Conservation (phyloP, 148 eudicot genomes). For the Pharnaceum exiguum region DNA sequence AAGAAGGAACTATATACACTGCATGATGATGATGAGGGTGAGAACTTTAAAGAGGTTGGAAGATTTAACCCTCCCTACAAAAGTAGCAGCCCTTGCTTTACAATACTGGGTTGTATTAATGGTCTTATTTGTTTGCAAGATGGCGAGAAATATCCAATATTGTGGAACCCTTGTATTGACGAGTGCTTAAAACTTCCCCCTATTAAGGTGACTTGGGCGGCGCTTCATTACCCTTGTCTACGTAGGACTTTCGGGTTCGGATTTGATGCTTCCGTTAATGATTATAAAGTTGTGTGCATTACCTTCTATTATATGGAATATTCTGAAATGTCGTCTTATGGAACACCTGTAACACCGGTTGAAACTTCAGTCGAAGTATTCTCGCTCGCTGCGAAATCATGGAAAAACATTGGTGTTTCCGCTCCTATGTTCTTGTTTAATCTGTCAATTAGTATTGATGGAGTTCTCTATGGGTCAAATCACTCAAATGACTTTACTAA, state of each 20-base stretch:
- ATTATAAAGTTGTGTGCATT: conserved; percentile 2
- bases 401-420: neutral
- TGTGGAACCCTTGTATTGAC: conserved; percentile 22
- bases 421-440: neutral
- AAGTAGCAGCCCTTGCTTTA: neutral
- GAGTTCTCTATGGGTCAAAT: conserved; percentile 8
- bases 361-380: neutral
- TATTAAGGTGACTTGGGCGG: too few species aligned
- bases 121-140: conserved; percentile 22
- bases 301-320: neutral
- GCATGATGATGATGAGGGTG: neutral
- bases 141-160: neutral
- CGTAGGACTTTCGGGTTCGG: conserved; percentile 9
- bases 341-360: too few species aligned
- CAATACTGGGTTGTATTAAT: conserved; percentile 16
- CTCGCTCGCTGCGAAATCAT: neutral
- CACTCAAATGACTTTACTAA: too few species aligned
- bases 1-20: neutral
- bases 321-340: neutral
- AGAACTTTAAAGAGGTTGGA: neutral
- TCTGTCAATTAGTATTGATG: neutral
- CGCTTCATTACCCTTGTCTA: too few species aligned
- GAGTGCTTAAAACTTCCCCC: conserved; percentile 10
- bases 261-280: conserved; percentile 1
- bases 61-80: conserved; percentile 4